A percentile compares a stretch with the other conserved stretches of the same genome.
Conservation (phyloP, 169 alveolate species). For the Eimeria sp. region DNA sequence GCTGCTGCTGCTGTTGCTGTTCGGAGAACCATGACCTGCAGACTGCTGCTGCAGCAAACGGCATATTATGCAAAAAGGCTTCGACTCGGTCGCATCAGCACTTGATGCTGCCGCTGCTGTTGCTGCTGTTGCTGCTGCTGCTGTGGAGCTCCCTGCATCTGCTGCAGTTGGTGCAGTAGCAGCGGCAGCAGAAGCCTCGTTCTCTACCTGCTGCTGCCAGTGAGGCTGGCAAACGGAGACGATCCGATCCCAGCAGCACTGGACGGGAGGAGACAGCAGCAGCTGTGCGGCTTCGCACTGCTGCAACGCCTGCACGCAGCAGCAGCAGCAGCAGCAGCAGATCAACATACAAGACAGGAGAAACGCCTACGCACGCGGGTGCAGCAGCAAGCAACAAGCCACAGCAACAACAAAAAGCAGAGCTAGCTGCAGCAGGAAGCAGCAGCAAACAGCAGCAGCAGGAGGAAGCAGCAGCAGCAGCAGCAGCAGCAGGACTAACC, state of each 20-base stretch:
- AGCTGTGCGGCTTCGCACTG: slow-evolving; percentile 6
- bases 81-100: not conserved
- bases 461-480: slow-evolving; percentile 43
- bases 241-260: slow-evolving; percentile 61
- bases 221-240: slow-evolving; percentile 29
- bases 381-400: too few species aligned
- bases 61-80: not conserved
- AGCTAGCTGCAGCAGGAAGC: not conserved
- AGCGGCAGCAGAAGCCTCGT: slow-evolving; percentile 26
- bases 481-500: slow-evolving; percentile 37
- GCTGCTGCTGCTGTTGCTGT: slow-evolving; percentile 53
- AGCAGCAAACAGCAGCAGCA: slow-evolving; percentile 42
- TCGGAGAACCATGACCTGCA: slow-evolving; percentile 6
- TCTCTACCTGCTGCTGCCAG: slow-evolving; percentile 58
- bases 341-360: too few species aligned
- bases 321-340: slow-evolving; percentile 27
- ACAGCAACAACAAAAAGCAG: too few species aligned
- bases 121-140: slow-evolving; percentile 49
- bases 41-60: slow-evolving; percentile 65
- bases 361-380: too few species aligned
- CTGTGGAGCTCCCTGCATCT: not conserved
- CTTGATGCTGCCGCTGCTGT: slow-evolving; percentile 4
- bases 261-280: slow-evolving; percentile 58
- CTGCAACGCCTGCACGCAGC: not conserved
- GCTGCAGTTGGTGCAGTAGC: not conserved